Evolutionary conservation across 2,329 filamentous ascomycete genomes (phyloP), one percentile per base, ranked within the genome.

Genomic region (Claviceps digitariae): DNA sequence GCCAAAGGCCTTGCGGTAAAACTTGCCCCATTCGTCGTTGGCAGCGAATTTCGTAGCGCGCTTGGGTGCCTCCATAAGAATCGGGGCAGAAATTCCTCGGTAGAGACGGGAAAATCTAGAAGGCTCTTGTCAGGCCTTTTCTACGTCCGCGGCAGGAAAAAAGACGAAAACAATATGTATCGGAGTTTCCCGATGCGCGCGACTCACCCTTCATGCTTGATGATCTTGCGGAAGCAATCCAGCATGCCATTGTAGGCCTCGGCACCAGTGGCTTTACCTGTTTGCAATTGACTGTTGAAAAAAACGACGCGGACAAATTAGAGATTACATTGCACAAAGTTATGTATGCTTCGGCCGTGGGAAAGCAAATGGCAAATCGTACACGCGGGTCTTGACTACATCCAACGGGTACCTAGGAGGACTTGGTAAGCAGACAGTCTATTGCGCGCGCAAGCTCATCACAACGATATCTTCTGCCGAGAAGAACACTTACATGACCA

Each of bases 311-410:
- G 8, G 4, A 34, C 8, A 48, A 21, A 8, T 48, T 34, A 68
- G 57, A 48, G 20, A 21, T 48, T 7, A 68, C 63, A 60, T 52
- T 47, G 49, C 49, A 38, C 10, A 17, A 12, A n/a, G 34, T 15
- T 36, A 36, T 36, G 2, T 10, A 34, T 2, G 8, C 52, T 43
- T 45, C 36, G 45, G 50, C 45, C 40, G 25, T 13, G 45, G 48
- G 41, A 52, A 55, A 48, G 59, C 8, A 38, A 34, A 29, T 5
- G n/a, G 29, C 53, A 59, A 57, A 58, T 69, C 84, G 79, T 81
- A 93, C 87, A 95, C 86, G 84, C 91, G 80, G 59, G 93, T 97
- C 81, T 97, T 97, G 71, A 97, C 89, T 55, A 98, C 93, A 70
- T 98, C 93, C 69, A 98, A 78, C 61, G 93, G 93, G 76, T 98